A percentile compares a stretch with the other conserved stretches of the same genome.
Conservation (phyloP, 768 basidiomycete species). For the Xerocomellus intermedius region DNA sequence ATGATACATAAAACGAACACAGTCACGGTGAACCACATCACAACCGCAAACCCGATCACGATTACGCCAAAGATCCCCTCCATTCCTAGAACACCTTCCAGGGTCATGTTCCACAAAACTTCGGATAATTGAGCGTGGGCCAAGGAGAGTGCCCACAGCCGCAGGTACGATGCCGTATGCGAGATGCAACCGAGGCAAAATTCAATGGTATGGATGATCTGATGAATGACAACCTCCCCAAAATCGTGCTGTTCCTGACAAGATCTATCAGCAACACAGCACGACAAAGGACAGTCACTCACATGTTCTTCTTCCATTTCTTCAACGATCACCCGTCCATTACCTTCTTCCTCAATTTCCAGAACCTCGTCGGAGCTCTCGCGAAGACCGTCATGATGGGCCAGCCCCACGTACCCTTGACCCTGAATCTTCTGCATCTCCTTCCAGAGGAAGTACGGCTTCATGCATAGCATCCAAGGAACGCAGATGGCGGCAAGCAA, state of each 20-base stretch:
- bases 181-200: constrained; percentile 99
- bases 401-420: constrained; percentile 79
- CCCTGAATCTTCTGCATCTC: constrained; percentile 82
- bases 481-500: constrained; percentile 83
- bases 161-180: constrained; percentile 90
- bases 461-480: constrained; percentile 89
- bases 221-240: constrained; percentile 93
- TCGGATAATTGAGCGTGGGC: constrained; percentile 98
- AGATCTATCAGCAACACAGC: constrained; percentile 6
- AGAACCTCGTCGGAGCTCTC: constrained; percentile 59
- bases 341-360: constrained; percentile 80
- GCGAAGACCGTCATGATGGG: constrained; percentile 54
- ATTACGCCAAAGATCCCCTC: constrained; percentile 63
- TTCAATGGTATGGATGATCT: constrained; percentile 98
- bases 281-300: constrained; percentile 32
- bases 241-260: constrained; percentile 83
- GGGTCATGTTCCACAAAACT: constrained; percentile 88
- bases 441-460: constrained; percentile 90
- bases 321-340: constrained; percentile 71
- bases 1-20: constrained; percentile 84
- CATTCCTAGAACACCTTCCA: constrained; percentile 61
- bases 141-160: constrained; percentile 96
- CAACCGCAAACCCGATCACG: constrained; percentile 46
- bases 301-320: constrained; percentile 71
- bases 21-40: constrained; percentile 79